Conservation (phyloP, 768 basidiomycete species). For the Lentinus brumalis region DNA sequence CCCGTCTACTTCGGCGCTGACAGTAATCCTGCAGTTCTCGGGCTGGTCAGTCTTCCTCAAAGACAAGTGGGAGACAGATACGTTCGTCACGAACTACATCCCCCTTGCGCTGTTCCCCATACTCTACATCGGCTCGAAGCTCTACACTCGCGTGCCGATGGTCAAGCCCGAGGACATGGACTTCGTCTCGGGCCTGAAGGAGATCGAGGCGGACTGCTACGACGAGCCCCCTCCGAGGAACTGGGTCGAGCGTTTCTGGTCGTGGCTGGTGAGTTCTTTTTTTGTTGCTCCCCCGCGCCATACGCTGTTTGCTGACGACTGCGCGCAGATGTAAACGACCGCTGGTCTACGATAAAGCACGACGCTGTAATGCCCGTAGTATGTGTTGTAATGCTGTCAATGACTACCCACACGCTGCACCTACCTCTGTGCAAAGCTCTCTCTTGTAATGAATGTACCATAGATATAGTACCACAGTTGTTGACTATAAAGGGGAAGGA, state of each 20-base stretch:
- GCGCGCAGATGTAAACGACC: constrained; percentile 17
- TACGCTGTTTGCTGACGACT: neutral
- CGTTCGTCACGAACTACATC: constrained; percentile 86
- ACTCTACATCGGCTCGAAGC: constrained; percentile 62
- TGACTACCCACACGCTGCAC: neutral
- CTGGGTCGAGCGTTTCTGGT: constrained; percentile 71
- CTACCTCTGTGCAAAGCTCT: neutral
- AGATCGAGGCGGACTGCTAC: constrained; percentile 39
- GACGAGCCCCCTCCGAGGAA: constrained; percentile 76
- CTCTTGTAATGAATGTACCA: constrained; percentile 5
- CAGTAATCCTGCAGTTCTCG: constrained; percentile 40
- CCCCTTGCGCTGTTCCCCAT: constrained; percentile 72
- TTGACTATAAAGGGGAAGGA: constrained; percentile 4
- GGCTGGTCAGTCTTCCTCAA: constrained; percentile 56
- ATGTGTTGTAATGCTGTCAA: neutral
- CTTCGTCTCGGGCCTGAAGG: constrained; percentile 61
- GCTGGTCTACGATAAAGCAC: neutral
- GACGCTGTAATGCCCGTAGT: neutral
- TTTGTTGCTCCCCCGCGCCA: neutral
- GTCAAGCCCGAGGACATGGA: constrained; percentile 76
- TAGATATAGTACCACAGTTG: constrained; percentile 10
- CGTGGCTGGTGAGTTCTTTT: constrained; percentile 64
- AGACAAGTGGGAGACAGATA: constrained; percentile 54
- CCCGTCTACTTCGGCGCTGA: constrained; percentile 36
- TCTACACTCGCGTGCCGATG: constrained; percentile 50